Base-by-base conservation (phyloP, 208 protist genomes). In the Eutreptiella sp. region DNA sequence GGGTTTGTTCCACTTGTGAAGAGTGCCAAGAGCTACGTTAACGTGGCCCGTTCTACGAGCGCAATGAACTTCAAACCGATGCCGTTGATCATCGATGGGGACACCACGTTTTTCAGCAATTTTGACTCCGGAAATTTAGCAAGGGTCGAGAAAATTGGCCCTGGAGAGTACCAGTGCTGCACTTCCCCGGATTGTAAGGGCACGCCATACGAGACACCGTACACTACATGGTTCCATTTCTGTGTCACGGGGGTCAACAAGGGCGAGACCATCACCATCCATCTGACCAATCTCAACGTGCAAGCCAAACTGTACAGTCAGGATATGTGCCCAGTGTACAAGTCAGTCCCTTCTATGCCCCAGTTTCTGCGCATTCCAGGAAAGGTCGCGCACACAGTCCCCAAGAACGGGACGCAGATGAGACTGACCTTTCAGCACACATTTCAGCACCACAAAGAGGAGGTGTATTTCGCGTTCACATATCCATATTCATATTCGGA, bases 191-290 rank as follows among this genome's bases (percentile, higher is more conserved):
- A 94, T 78, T 92, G 84, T 62, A 76, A 77, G 55, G 89, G 88
- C 61, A 46, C 77, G 1, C 63, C 75, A 16, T 62, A 66, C 21
- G 84, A 90, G 73, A 90, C 80, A 21, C 85, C 87, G 62, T 88
- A 88, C 59, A 76, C 85, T 7, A 83, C 90, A 62, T 94, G 88
- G 85, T 92, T 92, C 64, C 82, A 94, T 71, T 94, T 94, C 68
- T 77, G 81, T 16, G 76, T 94, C 31, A 79, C 76, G 14, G 85
- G 85, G 9, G 82, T 73, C 38, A 39, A 28, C 21, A 81, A 78
- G 34, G 84, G 83, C 16, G 53, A 33, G 26, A 52, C 72, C 5
- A 57, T 93, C 26, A 68, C 41, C 23, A 61, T 91, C 47, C 81
- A 65, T n/a, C 71, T 93, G 36, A 65, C 87, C 2, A 85, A 81